Base-by-base conservation (phyloP, 2,329 filamentous ascomycete genomes). In the Penicillium sp. region DNA sequence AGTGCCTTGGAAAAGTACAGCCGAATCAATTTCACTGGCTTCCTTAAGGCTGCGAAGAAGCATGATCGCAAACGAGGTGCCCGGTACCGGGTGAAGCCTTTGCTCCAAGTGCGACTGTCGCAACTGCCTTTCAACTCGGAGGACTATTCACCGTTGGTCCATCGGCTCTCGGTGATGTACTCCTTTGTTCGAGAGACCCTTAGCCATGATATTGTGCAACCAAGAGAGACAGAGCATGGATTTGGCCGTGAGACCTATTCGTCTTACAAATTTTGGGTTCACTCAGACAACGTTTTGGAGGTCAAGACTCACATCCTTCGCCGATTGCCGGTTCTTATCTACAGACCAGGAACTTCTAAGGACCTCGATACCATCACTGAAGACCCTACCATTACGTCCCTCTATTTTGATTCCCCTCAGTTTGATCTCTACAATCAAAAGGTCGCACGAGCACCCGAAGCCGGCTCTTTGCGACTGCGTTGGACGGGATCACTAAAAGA, bases 21-120 rank as follows among this genome's bases (percentile, higher is more conserved):
- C 76, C 90, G 89, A 63, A 88, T 97, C 79, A 99, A 99, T 79
- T 99, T 97, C 77, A 96, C 94, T 6, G 94, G 92, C 48, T 96
- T 97, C 77, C 84, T 97, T 72, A 99, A 99, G 82, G 96, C 96
- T 48, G 92, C 92, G 56, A 99, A 99, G 86, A 99, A 99, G 79
- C 94, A 99, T 77, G 94, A 99, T 77, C 90, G 94, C 65, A 96
- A 93, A 79, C 85, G 93, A 65, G 93, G 93, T 55, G 83, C 87
- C 64, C 84, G 87, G 53, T 97, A 97, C 80, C 91, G 89, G 73
- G 89, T 97, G 66, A 87, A 91, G 25, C 93, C 94, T 29, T 87
- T 97, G 80, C 87, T 97, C 77, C 90, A 96, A 78, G 89, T 96
- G 68, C 89, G 90, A 68, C 79, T 99, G 68, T 86, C 90, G n/a